phyloP scores from a whole-genome alignment of 345 rosid species.

The Boechera stricta region DNA sequence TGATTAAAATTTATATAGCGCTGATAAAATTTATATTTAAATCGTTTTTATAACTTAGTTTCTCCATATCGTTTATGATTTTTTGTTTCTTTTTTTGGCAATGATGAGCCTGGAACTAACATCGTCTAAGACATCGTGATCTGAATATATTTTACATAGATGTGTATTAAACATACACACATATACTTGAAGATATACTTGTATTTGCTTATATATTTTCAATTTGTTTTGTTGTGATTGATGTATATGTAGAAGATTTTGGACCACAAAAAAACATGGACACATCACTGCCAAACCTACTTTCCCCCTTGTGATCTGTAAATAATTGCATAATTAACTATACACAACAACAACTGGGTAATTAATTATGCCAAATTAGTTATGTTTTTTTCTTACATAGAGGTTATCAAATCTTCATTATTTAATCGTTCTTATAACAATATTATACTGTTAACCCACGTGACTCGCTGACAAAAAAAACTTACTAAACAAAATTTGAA shows the following conservation, averaged over 20 bases:
- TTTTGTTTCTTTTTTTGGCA: not conserved
- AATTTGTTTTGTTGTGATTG: constrained; percentile 29
- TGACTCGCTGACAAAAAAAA: constrained; percentile 37
- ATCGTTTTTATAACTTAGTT: not conserved
- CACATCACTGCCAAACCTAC: constrained; percentile 40
- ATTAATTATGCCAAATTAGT: constrained; percentile 19
- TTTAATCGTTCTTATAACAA: constrained; percentile 23
- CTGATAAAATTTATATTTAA: not conserved
- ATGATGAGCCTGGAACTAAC: not conserved
- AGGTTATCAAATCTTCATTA: constrained; percentile 25
- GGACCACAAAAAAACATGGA: constrained; percentile 45
- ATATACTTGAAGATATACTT: not conserved
- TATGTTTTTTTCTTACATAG: constrained; percentile 32
- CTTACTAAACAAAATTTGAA: constrained; percentile 27
- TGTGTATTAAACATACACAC: not conserved
- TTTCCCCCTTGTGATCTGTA: constrained; percentile 24
- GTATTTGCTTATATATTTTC: constrained; percentile 15
- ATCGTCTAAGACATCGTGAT: not conserved
- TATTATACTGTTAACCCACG: constrained; percentile 34
- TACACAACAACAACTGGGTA: not conserved
- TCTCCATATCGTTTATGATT: not conserved
- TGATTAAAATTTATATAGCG: not conserved
- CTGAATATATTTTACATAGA: not conserved
- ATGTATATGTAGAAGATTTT: constrained; percentile 26
- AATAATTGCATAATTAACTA: constrained; percentile 24